phyloP scores from a whole-genome alignment of 148 eudicot genomes.

The Selenicereus undatus region DNA sequence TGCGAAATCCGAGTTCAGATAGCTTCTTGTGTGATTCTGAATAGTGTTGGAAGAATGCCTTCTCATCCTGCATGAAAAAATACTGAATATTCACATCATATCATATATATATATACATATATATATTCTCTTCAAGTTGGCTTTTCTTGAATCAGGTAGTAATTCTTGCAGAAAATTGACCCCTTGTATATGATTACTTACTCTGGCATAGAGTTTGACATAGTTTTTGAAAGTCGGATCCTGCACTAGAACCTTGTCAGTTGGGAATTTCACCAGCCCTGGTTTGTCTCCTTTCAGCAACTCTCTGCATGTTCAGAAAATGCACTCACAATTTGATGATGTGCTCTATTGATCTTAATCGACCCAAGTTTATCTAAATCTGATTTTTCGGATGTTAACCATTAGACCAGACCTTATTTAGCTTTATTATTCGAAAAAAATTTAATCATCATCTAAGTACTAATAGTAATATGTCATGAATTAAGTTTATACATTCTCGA shows the following conservation, averaged over 20 bases:
- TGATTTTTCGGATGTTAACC: no score
- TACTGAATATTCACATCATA: neutral
- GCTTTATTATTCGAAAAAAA: no score
- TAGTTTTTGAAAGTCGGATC: conserved; percentile 51
- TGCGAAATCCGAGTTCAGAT: conserved; percentile 69
- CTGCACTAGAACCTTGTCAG: conserved; percentile 52
- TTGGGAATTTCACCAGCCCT: conserved; percentile 59
- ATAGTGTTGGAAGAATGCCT: conserved; percentile 69
- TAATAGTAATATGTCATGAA: no score
- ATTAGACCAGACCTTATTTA: neutral
- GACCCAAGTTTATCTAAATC: no score
- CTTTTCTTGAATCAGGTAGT: neutral
- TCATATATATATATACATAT: no score
- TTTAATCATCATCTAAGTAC: no score
- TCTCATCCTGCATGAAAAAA: conserved; percentile 52
- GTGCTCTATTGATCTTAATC: no score
- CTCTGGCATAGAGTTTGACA: conserved; percentile 56
- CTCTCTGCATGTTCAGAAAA: conserved; percentile 43
- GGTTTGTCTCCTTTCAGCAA: conserved; percentile 43
- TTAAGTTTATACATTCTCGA: neutral
- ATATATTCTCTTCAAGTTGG: neutral
- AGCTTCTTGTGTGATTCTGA: conserved; percentile 87
- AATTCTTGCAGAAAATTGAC: neutral
- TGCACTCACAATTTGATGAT: no score
- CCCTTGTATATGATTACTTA: conserved; percentile 1